Percentiles rank a stretch among this genome's conserved stretches.
These are phyloP conservation scores for Stachybotrys chlorohalonatus DNA, from an alignment of 2,329 filamentous ascomycete genomes.

Conservation along the genomic window DNA sequence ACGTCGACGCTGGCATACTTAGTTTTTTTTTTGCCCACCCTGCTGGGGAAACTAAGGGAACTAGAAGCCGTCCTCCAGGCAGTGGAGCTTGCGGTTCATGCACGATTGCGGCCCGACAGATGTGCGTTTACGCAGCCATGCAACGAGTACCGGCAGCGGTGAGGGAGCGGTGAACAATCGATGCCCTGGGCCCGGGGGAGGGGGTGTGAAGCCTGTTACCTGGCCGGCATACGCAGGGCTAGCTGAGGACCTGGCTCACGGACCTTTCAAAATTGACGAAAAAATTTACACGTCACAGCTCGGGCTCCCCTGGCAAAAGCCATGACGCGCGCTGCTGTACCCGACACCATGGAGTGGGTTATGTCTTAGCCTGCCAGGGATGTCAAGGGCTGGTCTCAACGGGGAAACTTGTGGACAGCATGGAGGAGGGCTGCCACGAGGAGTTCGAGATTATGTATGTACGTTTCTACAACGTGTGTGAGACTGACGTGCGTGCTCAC, in stretches of 20 bases:
- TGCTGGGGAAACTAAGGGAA: no score
- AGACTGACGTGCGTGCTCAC: not conserved
- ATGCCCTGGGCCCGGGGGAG: not conserved
- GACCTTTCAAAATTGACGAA: not conserved
- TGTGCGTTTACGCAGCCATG: not conserved
- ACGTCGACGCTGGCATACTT: not conserved
- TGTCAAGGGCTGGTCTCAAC: not conserved
- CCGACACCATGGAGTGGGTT: slow-evolving; percentile 1
- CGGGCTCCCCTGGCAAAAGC: not conserved
- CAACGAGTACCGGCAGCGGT: not conserved
- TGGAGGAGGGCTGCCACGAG: not conserved
- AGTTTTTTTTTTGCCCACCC: not conserved
- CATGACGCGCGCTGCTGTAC: not conserved
- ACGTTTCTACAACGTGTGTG: not conserved
- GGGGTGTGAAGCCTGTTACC: not conserved
- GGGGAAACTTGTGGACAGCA: not conserved
- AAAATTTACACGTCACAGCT: not conserved
- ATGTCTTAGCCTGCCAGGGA: not conserved
- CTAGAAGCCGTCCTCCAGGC: no score
- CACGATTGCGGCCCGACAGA: not conserved
- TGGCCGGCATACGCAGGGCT: not conserved
- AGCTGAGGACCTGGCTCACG: not conserved
- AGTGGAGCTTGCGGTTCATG: not conserved
- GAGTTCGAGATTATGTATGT: not conserved
- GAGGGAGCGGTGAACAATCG: not conserved